Base-by-base conservation (phyloP, 441 rosid genomes). In the Corymbia citriodora region DNA sequence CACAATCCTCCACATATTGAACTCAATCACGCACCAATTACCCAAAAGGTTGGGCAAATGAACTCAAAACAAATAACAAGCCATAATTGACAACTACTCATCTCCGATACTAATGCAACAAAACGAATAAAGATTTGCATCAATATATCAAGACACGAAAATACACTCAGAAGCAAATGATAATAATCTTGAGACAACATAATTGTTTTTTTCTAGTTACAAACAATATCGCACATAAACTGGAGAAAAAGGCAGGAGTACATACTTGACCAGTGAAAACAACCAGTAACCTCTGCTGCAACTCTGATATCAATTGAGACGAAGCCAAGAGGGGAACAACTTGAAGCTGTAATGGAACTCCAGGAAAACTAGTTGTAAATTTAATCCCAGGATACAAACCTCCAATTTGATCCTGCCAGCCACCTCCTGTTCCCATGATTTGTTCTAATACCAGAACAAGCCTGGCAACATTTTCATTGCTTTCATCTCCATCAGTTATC, bases 341-440 rank as follows among this genome's bases (percentile, higher is more conserved):
- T 92, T 96, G 99, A 53, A 98, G 99, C 87, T 98, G 94, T 88
- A 97, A 92, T 50, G 99, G 98, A 87, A 95, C 88, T 90, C 99
- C 99, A 25, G 99, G 99, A 91, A 96, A 96, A 91, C 99, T 98
- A 55, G 96, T 91, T 36, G 99, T 97, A 88, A 93, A 95, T 92
- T 98, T 98, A 89, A 98, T 96, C 68, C 97, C 99, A 18, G 98
- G 96, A 93, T 96, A 96, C 91, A 97, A 89, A 81, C 99, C 99
- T 89, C 99, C 98, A 25, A 97, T 96, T 93, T 97, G 99, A 93
- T 98, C 99, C 94, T 98, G 98, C 99, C 99, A 97, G 90, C 99
- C 99, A 89, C 99, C 99, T 88, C 99, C 98, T 49, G 99, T 97
- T 61, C 99, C 99, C 99, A 98, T 96, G 90, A 98, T 96, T 93